Base-by-base conservation (phyloP, 2,329 filamentous ascomycete genomes). In the Neonectria punicea region DNA sequence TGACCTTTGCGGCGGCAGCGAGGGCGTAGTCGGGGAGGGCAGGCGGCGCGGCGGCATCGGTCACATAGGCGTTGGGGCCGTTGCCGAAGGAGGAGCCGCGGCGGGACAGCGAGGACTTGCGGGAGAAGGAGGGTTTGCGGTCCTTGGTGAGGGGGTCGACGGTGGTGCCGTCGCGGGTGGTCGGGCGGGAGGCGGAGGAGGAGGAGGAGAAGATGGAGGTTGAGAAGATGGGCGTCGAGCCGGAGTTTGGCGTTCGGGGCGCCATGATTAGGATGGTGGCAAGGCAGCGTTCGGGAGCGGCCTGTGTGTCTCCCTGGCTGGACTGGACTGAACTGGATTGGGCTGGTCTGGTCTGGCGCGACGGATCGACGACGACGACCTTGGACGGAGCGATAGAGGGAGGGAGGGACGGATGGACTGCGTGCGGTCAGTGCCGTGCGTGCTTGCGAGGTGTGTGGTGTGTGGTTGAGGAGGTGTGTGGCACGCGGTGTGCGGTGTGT, bases 1-100 rank as follows among this genome's bases (percentile, higher is more conserved):
- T 66, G 56, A 83, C 75, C 70, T 84, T 85, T 39, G 83, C 83
- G 4, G 83, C 81, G 49, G 82, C 81, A n/a, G 83, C 76, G 61
- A 86, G 82, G 5, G 84, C 84, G 76, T 85, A 85, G 57, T 87
- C 84, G 50, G 85, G 85, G 18, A 88, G 79, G 6, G 85, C 83
- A n/a, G 85, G 85, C 36, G 85, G 86, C 49, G 79, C 80, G 22
- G 82, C 70, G 54, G 80, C 82, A 76, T 86, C 83, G 58, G 81
- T 84, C 53, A 82, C 75, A 67, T 81, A 74, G 68, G 77, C 75
- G 71, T 77, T 76, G 28, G 75, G 70, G 4, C 71, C 69, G 67
- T 76, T 78, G 66, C 82, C 79, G 63, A 79, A 81, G 54, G 78
- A 79, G 63, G 76, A 79, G 58, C 78, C 77, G 51, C 82, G 78